Conservation (phyloP, 169 alveolate genomes). For the Plasmodium gonderi region DNA sequence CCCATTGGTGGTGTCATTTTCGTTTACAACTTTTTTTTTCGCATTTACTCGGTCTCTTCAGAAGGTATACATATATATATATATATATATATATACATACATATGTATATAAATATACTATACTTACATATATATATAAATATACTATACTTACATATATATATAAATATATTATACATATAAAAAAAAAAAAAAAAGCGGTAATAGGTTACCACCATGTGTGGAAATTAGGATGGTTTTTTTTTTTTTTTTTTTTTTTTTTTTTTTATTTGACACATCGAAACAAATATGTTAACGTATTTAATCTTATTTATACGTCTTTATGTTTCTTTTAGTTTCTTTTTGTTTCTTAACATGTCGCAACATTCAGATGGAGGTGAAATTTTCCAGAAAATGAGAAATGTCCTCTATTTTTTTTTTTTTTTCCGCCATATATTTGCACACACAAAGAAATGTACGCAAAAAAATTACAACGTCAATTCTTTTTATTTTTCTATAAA, state of each 20-base stretch:
- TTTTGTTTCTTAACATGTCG: not conserved
- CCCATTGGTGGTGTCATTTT: not conserved
- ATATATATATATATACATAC: too few species aligned
- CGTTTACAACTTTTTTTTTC: not conserved
- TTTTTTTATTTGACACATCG: not conserved
- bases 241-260: not conserved
- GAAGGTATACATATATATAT: too few species aligned
- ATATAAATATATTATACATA: too few species aligned
- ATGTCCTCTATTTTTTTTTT: not conserved
- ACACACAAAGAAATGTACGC: conserved; percentile 12
- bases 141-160: too few species aligned
- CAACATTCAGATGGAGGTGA: not conserved
- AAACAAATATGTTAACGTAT: not conserved
- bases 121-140: too few species aligned
- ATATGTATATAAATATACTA: too few species aligned
- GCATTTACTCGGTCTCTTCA: not conserved
- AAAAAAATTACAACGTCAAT: not conserved
- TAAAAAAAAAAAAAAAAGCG: not conserved
- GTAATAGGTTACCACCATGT: not conserved
- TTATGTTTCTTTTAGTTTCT: not conserved
- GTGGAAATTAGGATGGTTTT: not conserved
- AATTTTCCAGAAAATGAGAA: not conserved
- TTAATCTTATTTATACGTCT: not conserved
- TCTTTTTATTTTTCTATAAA: conserved; percentile 1
- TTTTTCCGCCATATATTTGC: not conserved